phyloP scores from a whole-genome alignment of 768 basidiomycete species.

The Xerocomellus amylosporus region DNA sequence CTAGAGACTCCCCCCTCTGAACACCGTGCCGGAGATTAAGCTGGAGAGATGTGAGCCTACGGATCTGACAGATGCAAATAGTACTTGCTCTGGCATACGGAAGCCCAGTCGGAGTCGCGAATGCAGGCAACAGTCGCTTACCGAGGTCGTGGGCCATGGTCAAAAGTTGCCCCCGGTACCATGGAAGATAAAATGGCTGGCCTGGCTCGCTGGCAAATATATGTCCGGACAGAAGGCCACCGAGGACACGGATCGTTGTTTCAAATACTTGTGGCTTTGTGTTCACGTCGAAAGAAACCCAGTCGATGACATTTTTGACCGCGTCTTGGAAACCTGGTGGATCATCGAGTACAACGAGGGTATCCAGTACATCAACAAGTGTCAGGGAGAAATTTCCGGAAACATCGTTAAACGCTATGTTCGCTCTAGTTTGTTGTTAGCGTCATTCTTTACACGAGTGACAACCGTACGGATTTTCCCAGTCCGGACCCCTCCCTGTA shows the following conservation, averaged over 20 bases:
- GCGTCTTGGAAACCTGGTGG: slow-evolving; percentile 78
- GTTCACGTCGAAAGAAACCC: slow-evolving; percentile 89
- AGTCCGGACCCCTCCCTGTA: slow-evolving; percentile 82
- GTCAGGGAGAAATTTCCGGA: slow-evolving; percentile 91
- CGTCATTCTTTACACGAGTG: slow-evolving; percentile 2
- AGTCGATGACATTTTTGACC: slow-evolving; percentile 74
- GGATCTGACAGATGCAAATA: neutral
- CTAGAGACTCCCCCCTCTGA: slow-evolving; percentile 66
- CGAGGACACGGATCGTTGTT: slow-evolving; percentile 91
- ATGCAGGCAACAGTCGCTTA: slow-evolving; percentile 82
- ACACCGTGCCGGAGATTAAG: slow-evolving; percentile 84
- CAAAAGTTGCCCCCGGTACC: slow-evolving; percentile 82
- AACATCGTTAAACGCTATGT: slow-evolving; percentile 86
- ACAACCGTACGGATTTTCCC: slow-evolving; percentile 69
- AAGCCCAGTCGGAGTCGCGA: slow-evolving; percentile 85
- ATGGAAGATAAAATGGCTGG: slow-evolving; percentile 72
- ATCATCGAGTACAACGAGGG: slow-evolving; percentile 85
- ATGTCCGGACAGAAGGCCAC: slow-evolving; percentile 85
- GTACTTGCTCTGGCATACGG: slow-evolving; percentile 79
- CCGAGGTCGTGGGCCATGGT: slow-evolving; percentile 85
- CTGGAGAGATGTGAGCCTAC: slow-evolving; percentile 36
- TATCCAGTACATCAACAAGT: slow-evolving; percentile 79
- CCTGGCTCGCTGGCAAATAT: slow-evolving; percentile 67
- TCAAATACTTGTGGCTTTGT: slow-evolving; percentile 99
- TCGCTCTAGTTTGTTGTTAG: slow-evolving; percentile 43